Conservation (phyloP, 2,329 filamentous ascomycete species). For the Epichloe bromicola region DNA sequence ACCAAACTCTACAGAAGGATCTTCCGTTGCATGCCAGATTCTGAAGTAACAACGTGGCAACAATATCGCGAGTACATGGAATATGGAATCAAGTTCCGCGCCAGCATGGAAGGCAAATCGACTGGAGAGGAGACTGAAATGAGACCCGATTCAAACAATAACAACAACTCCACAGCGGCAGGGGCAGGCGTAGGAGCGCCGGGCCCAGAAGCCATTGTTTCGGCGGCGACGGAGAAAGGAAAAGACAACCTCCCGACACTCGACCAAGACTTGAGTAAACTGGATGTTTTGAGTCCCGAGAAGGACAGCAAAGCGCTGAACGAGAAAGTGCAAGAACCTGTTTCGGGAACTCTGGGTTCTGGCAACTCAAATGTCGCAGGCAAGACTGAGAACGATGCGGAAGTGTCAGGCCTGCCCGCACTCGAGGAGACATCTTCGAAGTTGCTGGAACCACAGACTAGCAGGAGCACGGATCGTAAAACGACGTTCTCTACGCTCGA, state of each 20-base stretch:
- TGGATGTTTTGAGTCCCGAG: slow-evolving; percentile 19
- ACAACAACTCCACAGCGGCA: slow-evolving; percentile 18
- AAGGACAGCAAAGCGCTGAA: slow-evolving; percentile 16
- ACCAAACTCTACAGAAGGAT: slow-evolving; percentile 88
- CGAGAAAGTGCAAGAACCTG: slow-evolving; percentile 18
- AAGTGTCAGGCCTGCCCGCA: slow-evolving; percentile 29
- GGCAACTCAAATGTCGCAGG: slow-evolving; percentile 23
- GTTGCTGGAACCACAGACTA: slow-evolving; percentile 21
- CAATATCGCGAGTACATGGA: slow-evolving; percentile 76
- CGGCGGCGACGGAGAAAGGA: slow-evolving; percentile 18
- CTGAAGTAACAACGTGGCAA: slow-evolving; percentile 82
- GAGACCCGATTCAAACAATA: slow-evolving; percentile 22
- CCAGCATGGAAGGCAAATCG: slow-evolving; percentile 46
- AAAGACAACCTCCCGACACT: slow-evolving; percentile 13
- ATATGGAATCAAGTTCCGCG: slow-evolving; percentile 67
- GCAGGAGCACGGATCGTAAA: slow-evolving; percentile 33
- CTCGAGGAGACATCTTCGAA: slow-evolving; percentile 27
- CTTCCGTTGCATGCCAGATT: slow-evolving; percentile 95
- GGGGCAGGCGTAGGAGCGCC: slow-evolving; percentile 31
- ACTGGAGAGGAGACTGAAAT: slow-evolving; percentile 35
- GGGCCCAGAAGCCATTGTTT: slow-evolving; percentile 25
- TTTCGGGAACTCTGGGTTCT: slow-evolving; percentile 16
- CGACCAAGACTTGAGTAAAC: slow-evolving; percentile 16
- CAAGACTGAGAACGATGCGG: background rate
- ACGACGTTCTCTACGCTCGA: slow-evolving; percentile 44